Evolutionary conservation across 345 rosid genomes (phyloP).

Genomic region (Populus deltoides): DNA sequence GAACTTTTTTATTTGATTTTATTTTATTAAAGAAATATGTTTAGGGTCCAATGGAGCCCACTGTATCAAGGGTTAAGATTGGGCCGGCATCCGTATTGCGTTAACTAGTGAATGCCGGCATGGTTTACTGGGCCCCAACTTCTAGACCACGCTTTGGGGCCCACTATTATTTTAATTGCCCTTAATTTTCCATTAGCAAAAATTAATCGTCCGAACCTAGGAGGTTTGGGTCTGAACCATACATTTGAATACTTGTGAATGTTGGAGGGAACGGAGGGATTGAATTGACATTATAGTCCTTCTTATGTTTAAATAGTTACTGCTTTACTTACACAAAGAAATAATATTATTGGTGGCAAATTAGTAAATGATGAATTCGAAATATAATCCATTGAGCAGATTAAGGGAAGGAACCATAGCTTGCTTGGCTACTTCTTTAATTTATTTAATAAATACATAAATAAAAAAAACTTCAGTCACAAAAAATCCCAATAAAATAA

Average conservation of each 20-base stretch:
- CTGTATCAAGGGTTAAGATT: slow-evolving; percentile 14
- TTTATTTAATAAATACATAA: not conserved
- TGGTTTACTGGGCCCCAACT: slow-evolving; percentile 23
- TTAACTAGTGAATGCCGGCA: slow-evolving; percentile 24
- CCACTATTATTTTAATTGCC: not conserved
- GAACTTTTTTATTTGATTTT: not conserved
- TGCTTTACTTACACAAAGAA: too few relatives aligned
- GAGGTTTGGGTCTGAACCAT: slow-evolving; percentile 52
- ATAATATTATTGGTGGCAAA: not conserved
- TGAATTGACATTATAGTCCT: slow-evolving; percentile 17
- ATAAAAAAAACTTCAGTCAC: not conserved
- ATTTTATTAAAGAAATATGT: not conserved
- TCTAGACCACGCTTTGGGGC: slow-evolving; percentile 20
- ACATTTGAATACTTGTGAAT: slow-evolving; percentile 35
- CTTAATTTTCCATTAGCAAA: not conserved
- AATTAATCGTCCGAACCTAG: slow-evolving; percentile 20
- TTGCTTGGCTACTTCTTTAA: too few relatives aligned
- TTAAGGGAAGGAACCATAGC: not conserved
- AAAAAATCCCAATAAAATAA: too few relatives aligned
- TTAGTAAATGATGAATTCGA: not conserved
- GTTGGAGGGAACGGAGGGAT: slow-evolving; percentile 37
- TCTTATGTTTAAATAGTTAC: not conserved
- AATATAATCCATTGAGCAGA: not conserved
- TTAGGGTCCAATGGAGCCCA: slow-evolving; percentile 30
- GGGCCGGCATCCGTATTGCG: slow-evolving; percentile 35